Percentiles rank a stretch among this genome's conserved stretches.
These are phyloP conservation scores for Quercus mongolica DNA, from an alignment of 306 rosid species.

Conservation along the genomic window DNA sequence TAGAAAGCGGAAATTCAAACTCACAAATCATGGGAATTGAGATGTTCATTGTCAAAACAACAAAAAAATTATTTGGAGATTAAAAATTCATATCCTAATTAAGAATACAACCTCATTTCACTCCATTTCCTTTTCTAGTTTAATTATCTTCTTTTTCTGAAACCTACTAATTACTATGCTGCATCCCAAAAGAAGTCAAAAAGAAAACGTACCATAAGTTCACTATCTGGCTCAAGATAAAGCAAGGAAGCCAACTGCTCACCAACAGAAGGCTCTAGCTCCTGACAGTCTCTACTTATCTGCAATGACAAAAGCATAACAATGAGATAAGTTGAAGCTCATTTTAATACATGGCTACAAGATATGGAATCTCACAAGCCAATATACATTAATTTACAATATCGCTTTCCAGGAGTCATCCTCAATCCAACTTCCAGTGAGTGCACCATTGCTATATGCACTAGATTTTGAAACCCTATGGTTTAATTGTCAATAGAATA, in stretches of 20 bases:
- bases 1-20: too few relatives aligned
- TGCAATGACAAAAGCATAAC: constrained; percentile 38
- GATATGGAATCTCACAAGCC: constrained; percentile 8
- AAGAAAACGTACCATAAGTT: constrained; percentile 80
- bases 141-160: background rate
- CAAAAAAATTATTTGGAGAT: too few relatives aligned
- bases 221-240: constrained; percentile 97
- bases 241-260: constrained; percentile 98
- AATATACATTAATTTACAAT: background rate
- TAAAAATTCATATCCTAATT: too few relatives aligned
- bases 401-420: background rate
- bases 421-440: background rate
- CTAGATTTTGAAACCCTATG: background rate
- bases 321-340: constrained; percentile 5
- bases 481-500: background rate
- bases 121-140: background rate
- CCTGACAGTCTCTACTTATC: constrained; percentile 99
- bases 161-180: constrained; percentile 5
- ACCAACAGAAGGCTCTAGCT: constrained; percentile 85
- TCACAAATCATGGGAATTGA: too few relatives aligned
- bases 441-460: background rate
- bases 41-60: too few relatives aligned
- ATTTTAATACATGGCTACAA: constrained; percentile 3
- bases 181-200: constrained; percentile 5
- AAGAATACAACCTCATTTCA: too few relatives aligned